Evolutionary conservation across 306 rosid genomes (phyloP), one percentile per base, ranked within the genome.

Genomic region (Fragaria iinumae): DNA sequence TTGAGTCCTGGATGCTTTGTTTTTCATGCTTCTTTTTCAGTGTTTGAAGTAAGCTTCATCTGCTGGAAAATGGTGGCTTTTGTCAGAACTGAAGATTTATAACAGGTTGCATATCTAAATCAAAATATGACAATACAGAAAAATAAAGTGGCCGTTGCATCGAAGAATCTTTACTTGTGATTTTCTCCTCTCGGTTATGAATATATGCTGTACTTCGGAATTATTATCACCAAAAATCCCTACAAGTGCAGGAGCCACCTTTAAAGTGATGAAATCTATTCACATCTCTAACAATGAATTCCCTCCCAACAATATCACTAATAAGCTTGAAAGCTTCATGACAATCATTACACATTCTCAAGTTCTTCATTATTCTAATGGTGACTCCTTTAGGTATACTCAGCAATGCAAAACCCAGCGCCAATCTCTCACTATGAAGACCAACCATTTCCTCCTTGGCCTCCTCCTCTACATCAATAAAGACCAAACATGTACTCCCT

Each of bases 181-280:
- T 25, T 59, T 9, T 23, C 32, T 59, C 2, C 29, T 18, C 59
- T 18, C n/a, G 4, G n/a, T 56, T 21, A 56, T 18, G 43, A 27
- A 67, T 47, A 47, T 10, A 45, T 45, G 16, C 49, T 45, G 52
- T 12, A 47, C 20, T 14, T 21, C 0, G 25, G 29, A 23, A 48
- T 52, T 3, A 5, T 70, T 39, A 69, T 88, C 76, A 90, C 96
- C 93, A 93, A 72, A 89, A 93, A 81, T 88, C 93, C 77, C 84
- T 48, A 44, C 93, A 90, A 62, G 86, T 80, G 71, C 97, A 89
- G 41, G 55, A 79, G 17, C 92, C 92, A 79, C 80, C 70, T 83
- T 78, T 88, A 67, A 93, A 93, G 77, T 88, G 98, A 86, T 93
- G 98, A 85, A 93, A 91, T 83, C 96, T 93, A 67, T 93, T 91